phyloP scores from a whole-genome alignment of 2,329 filamentous ascomycete genomes.

The Epichloe bromicola region DNA sequence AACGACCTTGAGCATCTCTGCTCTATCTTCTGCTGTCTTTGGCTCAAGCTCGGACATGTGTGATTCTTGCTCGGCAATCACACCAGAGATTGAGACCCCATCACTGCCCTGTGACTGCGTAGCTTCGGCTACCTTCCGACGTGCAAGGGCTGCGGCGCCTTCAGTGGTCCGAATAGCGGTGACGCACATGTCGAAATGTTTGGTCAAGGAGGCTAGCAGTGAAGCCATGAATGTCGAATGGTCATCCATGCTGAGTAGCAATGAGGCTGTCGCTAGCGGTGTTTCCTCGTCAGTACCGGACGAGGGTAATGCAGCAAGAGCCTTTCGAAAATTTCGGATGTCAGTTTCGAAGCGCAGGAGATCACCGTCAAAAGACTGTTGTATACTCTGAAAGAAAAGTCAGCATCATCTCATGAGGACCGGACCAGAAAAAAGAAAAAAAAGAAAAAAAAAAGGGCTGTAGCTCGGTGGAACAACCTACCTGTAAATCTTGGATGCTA shows the following conservation, averaged over 20 bases:
- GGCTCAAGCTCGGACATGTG: constrained; percentile 46
- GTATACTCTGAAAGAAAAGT: constrained; percentile 34
- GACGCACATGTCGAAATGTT: constrained; percentile 87
- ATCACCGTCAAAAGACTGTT: constrained; percentile 64
- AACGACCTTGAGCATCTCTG: constrained; percentile 74
- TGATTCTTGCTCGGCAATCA: constrained; percentile 46
- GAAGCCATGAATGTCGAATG: constrained; percentile 75
- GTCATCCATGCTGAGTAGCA: constrained; percentile 51
- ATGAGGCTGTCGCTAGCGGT: constrained; percentile 30
- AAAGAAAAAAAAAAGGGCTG: too few relatives aligned
- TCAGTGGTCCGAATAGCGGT: constrained; percentile 85
- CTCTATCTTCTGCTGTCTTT: constrained; percentile 61
- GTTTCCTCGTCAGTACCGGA: constrained; percentile 20
- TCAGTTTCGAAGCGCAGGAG: constrained; percentile 64
- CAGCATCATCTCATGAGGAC: not conserved
- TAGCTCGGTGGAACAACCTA: constrained; percentile 17
- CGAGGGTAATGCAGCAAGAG: constrained; percentile 31
- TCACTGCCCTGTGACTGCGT: constrained; percentile 33
- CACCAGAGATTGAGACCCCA: constrained; percentile 50
- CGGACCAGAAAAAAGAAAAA: too few relatives aligned
- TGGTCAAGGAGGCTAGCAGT: constrained; percentile 65
- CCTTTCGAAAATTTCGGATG: constrained; percentile 50
- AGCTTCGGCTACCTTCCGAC: constrained; percentile 54
- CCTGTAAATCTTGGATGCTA: constrained; percentile 59
- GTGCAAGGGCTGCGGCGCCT: constrained; percentile 57